Conservation (phyloP, 2,329 filamentous ascomycete genomes). For the Colletotrichum sp. region DNA sequence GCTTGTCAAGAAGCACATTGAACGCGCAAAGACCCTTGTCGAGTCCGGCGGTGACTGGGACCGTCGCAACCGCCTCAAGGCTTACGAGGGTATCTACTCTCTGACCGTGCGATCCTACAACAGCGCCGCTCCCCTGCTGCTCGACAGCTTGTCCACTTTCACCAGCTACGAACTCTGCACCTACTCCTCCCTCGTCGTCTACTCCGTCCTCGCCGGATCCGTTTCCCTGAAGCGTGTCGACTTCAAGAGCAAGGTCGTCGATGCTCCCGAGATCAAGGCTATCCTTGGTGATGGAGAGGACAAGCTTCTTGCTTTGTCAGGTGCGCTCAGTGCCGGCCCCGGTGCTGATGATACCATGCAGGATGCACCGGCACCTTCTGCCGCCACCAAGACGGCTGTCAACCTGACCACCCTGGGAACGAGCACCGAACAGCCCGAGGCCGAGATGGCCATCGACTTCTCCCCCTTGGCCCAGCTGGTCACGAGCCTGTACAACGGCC, state of each 20-base stretch:
- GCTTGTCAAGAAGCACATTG: conserved; percentile 91
- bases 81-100: conserved; percentile 93
- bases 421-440: conserved; percentile 73
- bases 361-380: conserved; percentile 53
- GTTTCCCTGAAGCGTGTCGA: conserved; percentile 95
- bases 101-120: conserved; percentile 92
- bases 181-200: conserved; percentile 93
- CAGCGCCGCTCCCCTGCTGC: conserved; percentile 86
- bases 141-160: conserved; percentile 97
- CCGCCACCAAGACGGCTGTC: conserved; percentile 67
- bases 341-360: conserved; percentile 80
- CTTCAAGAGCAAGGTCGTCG: conserved; percentile 98
- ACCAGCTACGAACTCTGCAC: conserved; percentile 98
- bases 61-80: conserved; percentile 96
- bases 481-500: conserved; percentile 88
- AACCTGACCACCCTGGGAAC: conserved; percentile 86
- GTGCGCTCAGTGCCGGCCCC: conserved; percentile 81
- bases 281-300: conserved; percentile 91
- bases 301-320: conserved; percentile 81
- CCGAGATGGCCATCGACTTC: conserved; percentile 87
- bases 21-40: conserved; percentile 86
- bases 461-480: conserved; percentile 86
- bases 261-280: conserved; percentile 97
- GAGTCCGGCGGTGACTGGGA: conserved; percentile 99
- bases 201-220: conserved; percentile 92